Base-by-base conservation (phyloP, 2,329 filamentous ascomycete genomes). In the Alternaria viburni region DNA sequence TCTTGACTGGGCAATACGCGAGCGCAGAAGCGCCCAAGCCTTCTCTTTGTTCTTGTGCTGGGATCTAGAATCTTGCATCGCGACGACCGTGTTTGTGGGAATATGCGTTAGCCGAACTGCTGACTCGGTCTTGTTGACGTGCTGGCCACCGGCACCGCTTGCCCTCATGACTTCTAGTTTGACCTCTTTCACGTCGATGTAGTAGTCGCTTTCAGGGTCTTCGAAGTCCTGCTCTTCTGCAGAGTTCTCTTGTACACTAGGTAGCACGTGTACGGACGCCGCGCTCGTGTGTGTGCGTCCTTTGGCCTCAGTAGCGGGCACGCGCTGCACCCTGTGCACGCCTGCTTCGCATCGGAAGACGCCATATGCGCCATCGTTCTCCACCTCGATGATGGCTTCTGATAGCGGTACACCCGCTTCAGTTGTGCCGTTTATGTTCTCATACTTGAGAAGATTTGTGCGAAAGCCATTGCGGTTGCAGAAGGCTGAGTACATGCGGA, bases 71-170 rank as follows among this genome's bases (percentile, higher is more conserved):
- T 99, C 96, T 80, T 99, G 96, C 86, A 98, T 97, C 12, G 90
- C 90, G 13, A 98, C 94, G 2, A 92, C 88, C 0, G 90, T 96
- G 47, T 91, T 92, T 1, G 93, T 97, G 3, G 96, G 96, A 7
- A 91, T 81, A 82, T 99, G 96, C 2, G 94, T 98, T 73, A 99
- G 85, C 10, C 96, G 90, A 65, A 99, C 92, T 4, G 96, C 96
- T 28, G 93, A 97, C 82, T 99, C 96, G 0, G 96, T 99, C 79
- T 95, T 97, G 83, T 99, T 99, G 77, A 99, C 96, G 81, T 99
- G 96, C 83, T 99, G 96, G 1, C 96, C 96, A 30, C 96, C 96
- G 0, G 96, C 95, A 63, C 96, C 96, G 49, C 93, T 86, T 0
- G 96, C 93, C 15, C 94, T 88, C 94, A 98, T 97, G 64, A 93